Conservation (phyloP, 352 stramenopile species). For the Phytopythium aichiense region DNA sequence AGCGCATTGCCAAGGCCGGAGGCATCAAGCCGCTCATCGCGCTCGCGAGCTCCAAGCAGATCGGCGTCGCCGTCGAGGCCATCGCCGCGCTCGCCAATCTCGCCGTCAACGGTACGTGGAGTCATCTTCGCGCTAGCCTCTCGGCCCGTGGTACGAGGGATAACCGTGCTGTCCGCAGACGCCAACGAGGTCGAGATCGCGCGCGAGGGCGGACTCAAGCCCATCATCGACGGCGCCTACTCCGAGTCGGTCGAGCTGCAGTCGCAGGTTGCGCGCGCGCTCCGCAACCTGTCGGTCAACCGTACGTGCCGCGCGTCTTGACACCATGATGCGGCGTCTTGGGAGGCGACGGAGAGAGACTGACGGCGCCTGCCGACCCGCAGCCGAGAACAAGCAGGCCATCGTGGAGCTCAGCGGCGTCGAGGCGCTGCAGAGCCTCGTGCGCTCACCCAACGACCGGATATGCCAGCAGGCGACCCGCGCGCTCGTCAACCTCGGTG, state of each 20-base stretch:
- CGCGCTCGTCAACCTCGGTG: conserved; percentile 85
- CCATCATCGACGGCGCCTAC: conserved; percentile 84
- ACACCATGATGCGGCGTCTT: background rate
- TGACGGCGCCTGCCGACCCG: conserved; percentile 3
- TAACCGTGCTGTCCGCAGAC: conserved; percentile 38
- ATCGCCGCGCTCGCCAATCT: conserved; percentile 94
- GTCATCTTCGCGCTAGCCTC: background rate
- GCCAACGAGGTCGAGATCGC: conserved; percentile 92
- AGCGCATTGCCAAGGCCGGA: conserved; percentile 86
- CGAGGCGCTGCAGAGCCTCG: conserved; percentile 73
- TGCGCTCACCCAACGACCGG: conserved; percentile 77
- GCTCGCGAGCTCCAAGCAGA: conserved; percentile 76
- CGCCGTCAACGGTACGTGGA: conserved; percentile 84
- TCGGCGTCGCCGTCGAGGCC: conserved; percentile 86
- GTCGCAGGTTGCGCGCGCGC: conserved; percentile 84
- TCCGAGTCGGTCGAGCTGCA: conserved; percentile 84
- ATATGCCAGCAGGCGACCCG: conserved; percentile 88
- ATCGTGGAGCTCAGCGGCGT: conserved; percentile 83
- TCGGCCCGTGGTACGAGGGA: background rate
- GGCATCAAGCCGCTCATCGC: conserved; percentile 87
- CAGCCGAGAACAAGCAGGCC: conserved; percentile 88
- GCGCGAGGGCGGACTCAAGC: conserved; percentile 80
- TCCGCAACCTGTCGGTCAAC: conserved; percentile 93
- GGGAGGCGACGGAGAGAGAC: background rate
- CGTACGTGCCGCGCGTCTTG: conserved; percentile 35